Conservation (phyloP, 139 green algal genomes). For the Nannochloris sp. region DNA sequence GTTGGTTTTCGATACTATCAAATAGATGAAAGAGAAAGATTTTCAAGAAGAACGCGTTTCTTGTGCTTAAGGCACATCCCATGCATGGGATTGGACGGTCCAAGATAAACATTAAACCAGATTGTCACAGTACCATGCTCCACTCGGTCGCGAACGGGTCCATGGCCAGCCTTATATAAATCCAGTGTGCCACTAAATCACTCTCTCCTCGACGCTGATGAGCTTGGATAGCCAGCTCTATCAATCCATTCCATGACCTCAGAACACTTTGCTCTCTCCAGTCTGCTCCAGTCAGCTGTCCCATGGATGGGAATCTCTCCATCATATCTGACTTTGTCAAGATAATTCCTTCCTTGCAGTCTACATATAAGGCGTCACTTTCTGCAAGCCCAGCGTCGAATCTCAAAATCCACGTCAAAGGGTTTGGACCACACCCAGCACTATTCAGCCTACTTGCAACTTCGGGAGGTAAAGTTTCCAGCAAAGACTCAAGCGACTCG, state of each 20-base stretch:
- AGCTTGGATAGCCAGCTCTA: conserved; percentile 19
- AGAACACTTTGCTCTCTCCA: conserved; percentile 22
- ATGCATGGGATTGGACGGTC: no score
- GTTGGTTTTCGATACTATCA: no score
- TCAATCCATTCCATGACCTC: neutral
- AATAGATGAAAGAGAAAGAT: no score
- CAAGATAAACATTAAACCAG: no score
- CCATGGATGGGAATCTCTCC: conserved; percentile 5
- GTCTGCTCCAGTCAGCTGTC: conserved; percentile 23
- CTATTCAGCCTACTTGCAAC: conserved; percentile 22
- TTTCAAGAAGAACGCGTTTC: no score
- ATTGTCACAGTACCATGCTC: conserved; percentile 8
- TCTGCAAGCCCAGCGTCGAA: neutral
- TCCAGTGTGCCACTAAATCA: conserved; percentile 63
- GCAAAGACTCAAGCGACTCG: neutral
- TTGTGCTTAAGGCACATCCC: no score
- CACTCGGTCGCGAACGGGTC: conserved; percentile 50
- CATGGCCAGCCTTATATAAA: conserved; percentile 56
- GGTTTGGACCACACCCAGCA: conserved; percentile 6
- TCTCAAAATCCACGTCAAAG: conserved; percentile 1
- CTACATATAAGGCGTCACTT: conserved; percentile 4
- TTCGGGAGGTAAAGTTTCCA: conserved; percentile 22
- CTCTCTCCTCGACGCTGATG: conserved; percentile 60
- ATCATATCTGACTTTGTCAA: conserved; percentile 8
- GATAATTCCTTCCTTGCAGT: conserved; percentile 20